Base-by-base conservation (phyloP, 176 grass and related monocot genomes). In the Eragrostis nindensis region DNA sequence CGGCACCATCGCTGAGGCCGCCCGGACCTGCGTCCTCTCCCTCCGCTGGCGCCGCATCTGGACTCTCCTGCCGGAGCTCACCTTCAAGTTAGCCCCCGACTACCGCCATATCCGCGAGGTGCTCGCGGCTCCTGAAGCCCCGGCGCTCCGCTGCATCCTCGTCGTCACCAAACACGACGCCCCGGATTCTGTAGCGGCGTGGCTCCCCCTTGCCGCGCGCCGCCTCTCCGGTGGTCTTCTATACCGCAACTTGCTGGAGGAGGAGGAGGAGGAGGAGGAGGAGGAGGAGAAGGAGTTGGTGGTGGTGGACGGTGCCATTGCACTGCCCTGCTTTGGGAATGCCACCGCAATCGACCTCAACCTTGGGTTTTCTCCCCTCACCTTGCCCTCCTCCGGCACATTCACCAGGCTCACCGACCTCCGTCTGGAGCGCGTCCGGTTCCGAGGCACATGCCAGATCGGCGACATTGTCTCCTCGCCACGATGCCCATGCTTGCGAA, bases 191-290 rank as follows among this genome's bases (percentile, higher is more conserved):
- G 16, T 50, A 29, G 64, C 65, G 21, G 65, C 74, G 21, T 77
- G 82, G 82, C 66, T 84, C 53, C 82, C 82, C 82, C 24, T 48
- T 53, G 65, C 83, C 67, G 75, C 66, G 43, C 32, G 75, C 83
- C 56, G 66, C 45, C 75, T 79, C 36, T 22, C 46, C 3, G 83
- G 75, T 6, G 36, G 29, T 21, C 75, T 79, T 10, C 0, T 61
- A 16, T 78, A 72, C 45, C 8, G 16, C 21, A 53, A 62, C 74
- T 22, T 6, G 19, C n/a, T 1, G 21, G 21, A 44, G 38, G 1
- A 36, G 32, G 32, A 36, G 24, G 18, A 17, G 1, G 73, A 25
- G 1, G 19, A 75, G 5, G 41, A 29, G 25, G 21, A 78, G 66
- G 17, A 0, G 17, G 18, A 17, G 1, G 73, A 25, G 1, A 11